phyloP scores from a whole-genome alignment of 768 basidiomycete genomes.

The Pleurotus tuoliensis region DNA sequence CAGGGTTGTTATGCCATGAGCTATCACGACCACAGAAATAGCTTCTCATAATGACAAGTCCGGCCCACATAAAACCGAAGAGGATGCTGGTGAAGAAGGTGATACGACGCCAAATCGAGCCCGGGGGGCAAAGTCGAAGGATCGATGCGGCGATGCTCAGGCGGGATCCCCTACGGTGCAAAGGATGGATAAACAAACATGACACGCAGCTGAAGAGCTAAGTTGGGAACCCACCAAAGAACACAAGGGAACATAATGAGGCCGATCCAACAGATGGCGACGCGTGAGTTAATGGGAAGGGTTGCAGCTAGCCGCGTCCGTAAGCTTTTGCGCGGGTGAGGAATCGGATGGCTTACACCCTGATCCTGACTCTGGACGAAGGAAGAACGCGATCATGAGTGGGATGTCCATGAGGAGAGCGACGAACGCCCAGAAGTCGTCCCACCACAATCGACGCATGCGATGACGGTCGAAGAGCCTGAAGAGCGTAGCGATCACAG shows the following conservation, averaged over 20 bases:
- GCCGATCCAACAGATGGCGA: conserved; percentile 5
- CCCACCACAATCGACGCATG: conserved; percentile 24
- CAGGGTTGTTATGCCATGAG: neutral
- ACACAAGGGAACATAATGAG: conserved; percentile 9
- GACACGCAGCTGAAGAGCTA: neutral
- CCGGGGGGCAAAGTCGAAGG: conserved; percentile 8
- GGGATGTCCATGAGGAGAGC: conserved; percentile 15
- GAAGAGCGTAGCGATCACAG: conserved; percentile 15
- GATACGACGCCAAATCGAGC: neutral
- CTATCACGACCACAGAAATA: neutral
- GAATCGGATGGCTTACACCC: neutral
- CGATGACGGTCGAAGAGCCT: conserved; percentile 20
- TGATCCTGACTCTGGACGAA: neutral
- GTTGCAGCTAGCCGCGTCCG: neutral
- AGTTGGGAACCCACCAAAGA: conserved; percentile 8
- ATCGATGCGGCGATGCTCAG: conserved; percentile 15
- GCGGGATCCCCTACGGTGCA: conserved; percentile 11
- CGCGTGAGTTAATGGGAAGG: neutral
- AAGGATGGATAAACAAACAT: neutral
- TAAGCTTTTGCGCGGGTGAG: neutral
- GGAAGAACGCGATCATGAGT: conserved; percentile 3
- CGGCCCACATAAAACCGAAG: conserved; percentile 1
- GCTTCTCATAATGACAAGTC: neutral
- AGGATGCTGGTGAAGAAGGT: neutral
- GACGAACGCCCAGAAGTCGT: conserved; percentile 23